Evolutionary conservation across 495 filamentous ascomycete genomes (phyloP).

Genomic region (Penicillium angulare): DNA sequence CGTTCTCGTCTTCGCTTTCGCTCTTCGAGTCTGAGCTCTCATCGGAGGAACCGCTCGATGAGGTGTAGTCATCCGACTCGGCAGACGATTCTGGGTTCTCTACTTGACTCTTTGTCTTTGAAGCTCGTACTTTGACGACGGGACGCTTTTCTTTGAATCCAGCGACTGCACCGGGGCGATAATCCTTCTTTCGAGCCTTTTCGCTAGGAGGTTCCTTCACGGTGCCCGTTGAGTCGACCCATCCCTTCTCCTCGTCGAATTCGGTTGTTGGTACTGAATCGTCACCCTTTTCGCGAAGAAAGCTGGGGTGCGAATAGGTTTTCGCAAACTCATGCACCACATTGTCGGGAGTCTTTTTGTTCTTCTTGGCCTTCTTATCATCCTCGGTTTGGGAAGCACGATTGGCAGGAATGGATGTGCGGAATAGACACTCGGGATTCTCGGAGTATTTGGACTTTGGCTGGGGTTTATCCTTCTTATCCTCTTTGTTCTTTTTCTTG

Average conservation of each 20-base stretch:
- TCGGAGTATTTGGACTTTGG: conserved; percentile 75
- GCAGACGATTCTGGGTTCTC: conserved; percentile 16
- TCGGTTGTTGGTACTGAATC: conserved; percentile 30
- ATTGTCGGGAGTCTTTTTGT: conserved; percentile 53
- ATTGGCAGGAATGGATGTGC: conserved; percentile 70
- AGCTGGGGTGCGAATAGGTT: conserved; percentile 72
- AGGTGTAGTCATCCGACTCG: conserved; percentile 46
- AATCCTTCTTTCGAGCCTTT: conserved; percentile 31
- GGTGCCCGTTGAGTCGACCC: conserved; percentile 78
- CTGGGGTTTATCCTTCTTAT: conserved; percentile 57
- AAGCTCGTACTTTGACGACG: neutral
- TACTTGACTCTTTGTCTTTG: conserved; percentile 11
- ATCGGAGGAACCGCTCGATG: conserved; percentile 43
- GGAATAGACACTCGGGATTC: conserved; percentile 76
- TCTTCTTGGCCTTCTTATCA: conserved; percentile 47
- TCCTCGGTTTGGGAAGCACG: conserved; percentile 30
- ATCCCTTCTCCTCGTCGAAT: conserved; percentile 72
- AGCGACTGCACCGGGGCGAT: conserved; percentile 34
- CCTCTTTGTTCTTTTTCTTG: conserved; percentile 49
- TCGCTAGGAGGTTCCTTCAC: conserved; percentile 60
- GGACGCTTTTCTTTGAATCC: conserved; percentile 39
- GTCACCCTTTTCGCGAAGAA: conserved; percentile 55
- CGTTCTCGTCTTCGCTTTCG: conserved; percentile 20
- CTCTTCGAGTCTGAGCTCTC: conserved; percentile 19
- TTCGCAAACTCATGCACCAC: conserved; percentile 81